Base-by-base conservation (phyloP, 495 filamentous ascomycete genomes). In the Bacidia gigantensis region DNA sequence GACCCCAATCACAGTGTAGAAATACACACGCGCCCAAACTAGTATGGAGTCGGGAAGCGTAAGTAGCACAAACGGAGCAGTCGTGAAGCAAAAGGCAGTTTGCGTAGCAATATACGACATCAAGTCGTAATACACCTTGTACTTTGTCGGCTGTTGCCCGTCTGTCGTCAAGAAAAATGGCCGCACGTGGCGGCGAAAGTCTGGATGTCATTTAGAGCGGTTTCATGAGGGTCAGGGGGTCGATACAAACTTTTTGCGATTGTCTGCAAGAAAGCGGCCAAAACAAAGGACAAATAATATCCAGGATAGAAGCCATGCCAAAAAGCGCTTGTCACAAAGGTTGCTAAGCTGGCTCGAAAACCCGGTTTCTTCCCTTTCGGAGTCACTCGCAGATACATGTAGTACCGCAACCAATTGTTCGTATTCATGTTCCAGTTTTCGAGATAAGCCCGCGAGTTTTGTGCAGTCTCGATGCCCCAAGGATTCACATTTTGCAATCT, bases 301-400 rank as follows among this genome's bases (percentile, higher is more conserved):
- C 92, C 92, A 0, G 93, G 92, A 56, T 92, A 92, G 69, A 97
- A 96, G 17, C 92, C 92, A 65, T 98, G 92, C 92, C 92, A 98
- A 63, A 97, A 84, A 0, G 92, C 92, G 58, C 84, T 89, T 25
- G 92, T 97, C 7, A 78, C 77, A 60, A 98, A 98, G 0, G 92
- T 98, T 2, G 88, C 89, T 74, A 98, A 66, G 62, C 83, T 95
- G 26, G 92, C 93, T 46, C 90, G 75, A 71, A 98, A 98, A 1
- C 92, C 92, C 9, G 92, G 92, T 64, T 97, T 98, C 74, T 86
- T 92, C 47, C 92, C 92, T 57, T 84, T 84, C 2, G 92, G 92
- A 3, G 92, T 98, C 1, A 98, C 93, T 17, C 92, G 83, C 39
- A 98, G 73, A 62, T 97, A 98, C 55, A 98, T 72, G 62, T 95